Percentiles rank a stretch among this genome's conserved stretches.
Evolutionary conservation across 2,329 filamentous ascomycete species (phyloP).

Genomic region (Aspergillus tubingensis): DNA sequence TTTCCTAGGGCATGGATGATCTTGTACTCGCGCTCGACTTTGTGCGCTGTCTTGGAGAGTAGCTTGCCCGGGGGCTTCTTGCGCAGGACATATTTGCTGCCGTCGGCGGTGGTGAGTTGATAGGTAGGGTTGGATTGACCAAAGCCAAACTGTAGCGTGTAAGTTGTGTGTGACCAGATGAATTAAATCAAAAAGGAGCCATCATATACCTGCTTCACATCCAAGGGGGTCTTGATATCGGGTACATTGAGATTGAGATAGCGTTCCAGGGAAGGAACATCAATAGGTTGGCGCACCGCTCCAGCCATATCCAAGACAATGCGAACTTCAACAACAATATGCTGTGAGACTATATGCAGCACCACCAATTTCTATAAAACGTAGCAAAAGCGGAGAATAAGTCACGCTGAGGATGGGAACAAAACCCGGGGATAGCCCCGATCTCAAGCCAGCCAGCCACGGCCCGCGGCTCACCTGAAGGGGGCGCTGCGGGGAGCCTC

Average conservation of each 20-base stretch:
- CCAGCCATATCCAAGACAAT: conserved; percentile 67
- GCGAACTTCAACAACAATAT: not conserved
- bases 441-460: not conserved
- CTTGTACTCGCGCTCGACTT: conserved; percentile 92
- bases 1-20: conserved; percentile 79
- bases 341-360: not conserved
- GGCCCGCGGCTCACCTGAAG: not conserved
- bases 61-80: conserved; percentile 98
- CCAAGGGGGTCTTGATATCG: conserved; percentile 76
- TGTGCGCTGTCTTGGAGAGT: conserved; percentile 89
- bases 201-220: conserved; percentile 77
- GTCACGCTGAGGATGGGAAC: not conserved
- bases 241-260: conserved; percentile 81
- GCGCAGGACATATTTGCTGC: conserved; percentile 79
- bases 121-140: conserved; percentile 98
- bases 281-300: conserved; percentile 84
- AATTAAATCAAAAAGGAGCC: not conserved
- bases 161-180: not conserved
- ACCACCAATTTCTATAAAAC: not conserved
- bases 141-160: conserved; percentile 74
- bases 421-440: not conserved
- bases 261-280: conserved; percentile 73
- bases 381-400: not conserved
- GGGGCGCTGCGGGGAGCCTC: not conserved
- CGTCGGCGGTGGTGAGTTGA: conserved; percentile 73